Evolutionary conservation across 2,329 filamentous ascomycete genomes (phyloP).

Genomic region (Amauroascus niger): DNA sequence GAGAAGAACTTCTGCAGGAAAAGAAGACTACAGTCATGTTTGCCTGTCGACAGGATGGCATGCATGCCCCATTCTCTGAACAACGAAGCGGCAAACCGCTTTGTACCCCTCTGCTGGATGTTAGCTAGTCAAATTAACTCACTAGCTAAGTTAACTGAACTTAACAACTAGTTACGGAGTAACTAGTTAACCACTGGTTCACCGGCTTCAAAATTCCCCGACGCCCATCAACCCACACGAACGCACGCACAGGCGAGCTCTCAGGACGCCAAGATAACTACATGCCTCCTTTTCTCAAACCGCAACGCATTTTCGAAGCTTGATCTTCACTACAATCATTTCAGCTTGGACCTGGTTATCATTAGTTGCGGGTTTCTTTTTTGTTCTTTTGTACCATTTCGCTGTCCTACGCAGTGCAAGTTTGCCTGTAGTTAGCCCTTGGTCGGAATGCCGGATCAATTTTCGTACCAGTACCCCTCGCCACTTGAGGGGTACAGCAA

Average conservation of each 20-base stretch:
- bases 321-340: neutral
- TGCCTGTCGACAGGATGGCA: too few species aligned
- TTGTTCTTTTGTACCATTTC: neutral
- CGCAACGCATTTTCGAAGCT: neutral
- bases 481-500: conserved; percentile 46
- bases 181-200: too few species aligned
- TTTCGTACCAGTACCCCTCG: conserved; percentile 46
- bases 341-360: neutral
- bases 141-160: too few species aligned
- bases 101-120: too few species aligned
- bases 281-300: neutral
- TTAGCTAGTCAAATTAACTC: too few species aligned
- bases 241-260: too few species aligned
- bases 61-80: too few species aligned
- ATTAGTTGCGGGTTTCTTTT: neutral
- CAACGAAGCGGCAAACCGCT: too few species aligned
- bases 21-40: too few species aligned
- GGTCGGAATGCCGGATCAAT: conserved; percentile 41
- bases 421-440: neutral
- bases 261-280: neutral
- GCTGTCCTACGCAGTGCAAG: neutral
- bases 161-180: too few species aligned
- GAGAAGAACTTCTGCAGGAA: too few species aligned
- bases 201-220: too few species aligned
- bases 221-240: neutral